Conservation (phyloP, 2,329 filamentous ascomycete genomes). For the Aspergillus fumigatiaffinis region DNA sequence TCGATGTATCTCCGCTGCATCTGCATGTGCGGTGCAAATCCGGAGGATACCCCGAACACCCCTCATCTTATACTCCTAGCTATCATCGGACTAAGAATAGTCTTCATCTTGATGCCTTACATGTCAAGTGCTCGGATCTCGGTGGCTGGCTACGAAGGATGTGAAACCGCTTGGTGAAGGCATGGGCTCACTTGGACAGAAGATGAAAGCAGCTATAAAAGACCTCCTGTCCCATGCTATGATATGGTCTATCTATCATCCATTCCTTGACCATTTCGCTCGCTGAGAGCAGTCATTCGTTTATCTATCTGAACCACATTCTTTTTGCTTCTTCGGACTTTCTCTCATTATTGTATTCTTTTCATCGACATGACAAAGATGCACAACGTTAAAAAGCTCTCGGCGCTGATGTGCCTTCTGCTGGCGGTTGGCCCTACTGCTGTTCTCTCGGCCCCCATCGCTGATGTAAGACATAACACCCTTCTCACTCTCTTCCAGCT, state of each 20-base stretch:
- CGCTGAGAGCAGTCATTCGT: not conserved
- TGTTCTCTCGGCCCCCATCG: constrained; percentile 26
- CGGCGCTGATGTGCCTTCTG: constrained; percentile 28
- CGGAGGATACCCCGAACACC: not conserved
- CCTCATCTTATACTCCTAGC: not conserved
- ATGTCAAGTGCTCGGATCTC: constrained; percentile 5
- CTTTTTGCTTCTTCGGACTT: not conserved
- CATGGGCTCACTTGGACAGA: not conserved
- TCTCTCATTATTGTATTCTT: not conserved
- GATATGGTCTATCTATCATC: not conserved
- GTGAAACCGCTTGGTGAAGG: not conserved
- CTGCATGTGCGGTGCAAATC: not conserved
- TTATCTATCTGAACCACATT: not conserved
- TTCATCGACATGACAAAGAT: constrained; percentile 11
- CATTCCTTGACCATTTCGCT: constrained; percentile 1
- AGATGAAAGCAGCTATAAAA: not conserved
- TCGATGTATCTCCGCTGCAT: not conserved
- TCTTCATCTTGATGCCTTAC: not conserved
- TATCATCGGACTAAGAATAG: not conserved
- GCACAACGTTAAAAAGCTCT: constrained; percentile 23
- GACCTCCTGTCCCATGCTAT: not conserved
- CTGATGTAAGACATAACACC: not conserved
- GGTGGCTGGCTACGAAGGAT: constrained; percentile 1
- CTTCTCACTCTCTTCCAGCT: not conserved
- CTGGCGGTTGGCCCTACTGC: constrained; percentile 25